Evolutionary conservation across 805 yeast species (phyloP).

Genomic region (Metschnikowia gelsemii): DNA sequence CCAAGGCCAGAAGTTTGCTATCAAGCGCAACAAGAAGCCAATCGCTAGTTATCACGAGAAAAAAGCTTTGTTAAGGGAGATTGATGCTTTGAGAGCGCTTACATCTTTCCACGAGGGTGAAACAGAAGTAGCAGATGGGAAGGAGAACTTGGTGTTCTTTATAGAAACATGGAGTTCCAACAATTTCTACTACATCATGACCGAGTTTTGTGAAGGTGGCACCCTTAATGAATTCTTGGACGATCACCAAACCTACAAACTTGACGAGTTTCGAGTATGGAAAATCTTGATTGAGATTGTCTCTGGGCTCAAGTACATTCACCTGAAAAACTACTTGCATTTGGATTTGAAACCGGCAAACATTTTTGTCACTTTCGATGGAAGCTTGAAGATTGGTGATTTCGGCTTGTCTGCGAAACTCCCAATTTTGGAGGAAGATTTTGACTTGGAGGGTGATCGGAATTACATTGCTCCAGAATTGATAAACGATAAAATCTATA

Average conservation of each 20-base stretch:
- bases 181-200: conserved; percentile 81
- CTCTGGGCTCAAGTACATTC: conserved; percentile 78
- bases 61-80: conserved; percentile 67
- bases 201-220: conserved; percentile 94
- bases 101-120: conserved; percentile 40
- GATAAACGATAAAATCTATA: conserved; percentile 75
- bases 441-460: conserved; percentile 95
- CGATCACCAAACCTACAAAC: conserved; percentile 65
- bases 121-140: conserved; percentile 55
- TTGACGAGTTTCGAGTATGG: conserved; percentile 98
- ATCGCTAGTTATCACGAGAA: conserved; percentile 52
- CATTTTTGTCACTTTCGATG: conserved; percentile 91
- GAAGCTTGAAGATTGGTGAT: conserved; percentile 90
- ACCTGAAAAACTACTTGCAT: conserved; percentile 71
- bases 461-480: conserved; percentile 98
- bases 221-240: conserved; percentile 76
- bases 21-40: conserved; percentile 77
- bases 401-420: conserved; percentile 88
- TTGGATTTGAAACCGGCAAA: conserved; percentile 95
- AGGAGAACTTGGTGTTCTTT: conserved; percentile 74
- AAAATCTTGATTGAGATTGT: conserved; percentile 84
- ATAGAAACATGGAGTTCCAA: conserved; percentile 84
- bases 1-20: conserved; percentile 72
- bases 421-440: conserved; percentile 62
- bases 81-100: conserved; percentile 57